Conservation (phyloP, 495 filamentous ascomycete species). For the Penicillium robsamsonii region DNA sequence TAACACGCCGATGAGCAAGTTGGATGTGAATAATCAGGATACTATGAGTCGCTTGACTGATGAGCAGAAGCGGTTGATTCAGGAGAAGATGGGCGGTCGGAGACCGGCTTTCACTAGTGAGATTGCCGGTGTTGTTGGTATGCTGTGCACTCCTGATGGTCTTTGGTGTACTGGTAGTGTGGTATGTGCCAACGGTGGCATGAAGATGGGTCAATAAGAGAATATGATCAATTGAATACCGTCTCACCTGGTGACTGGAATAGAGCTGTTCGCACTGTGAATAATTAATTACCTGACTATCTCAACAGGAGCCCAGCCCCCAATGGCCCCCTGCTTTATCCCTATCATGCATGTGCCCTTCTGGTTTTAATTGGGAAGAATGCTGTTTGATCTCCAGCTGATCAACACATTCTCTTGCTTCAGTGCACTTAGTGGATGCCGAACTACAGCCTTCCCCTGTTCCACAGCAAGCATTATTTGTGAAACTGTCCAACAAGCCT, state of each 20-base stretch:
- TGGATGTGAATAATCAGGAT: slow-evolving; percentile 40
- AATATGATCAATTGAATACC: background rate
- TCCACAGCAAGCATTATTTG: no score
- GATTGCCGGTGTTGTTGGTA: slow-evolving; percentile 81
- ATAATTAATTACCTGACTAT: background rate
- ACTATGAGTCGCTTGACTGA: slow-evolving; percentile 53
- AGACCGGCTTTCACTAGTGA: slow-evolving; percentile 69
- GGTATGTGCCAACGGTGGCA: slow-evolving; percentile 84
- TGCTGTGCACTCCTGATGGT: slow-evolving; percentile 72
- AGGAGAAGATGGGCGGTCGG: slow-evolving; percentile 61
- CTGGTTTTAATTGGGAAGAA: no score
- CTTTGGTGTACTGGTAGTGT: slow-evolving; percentile 83
- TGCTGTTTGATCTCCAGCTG: no score
- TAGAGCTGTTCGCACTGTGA: background rate
- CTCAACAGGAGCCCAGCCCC: no score
- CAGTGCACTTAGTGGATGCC: no score
- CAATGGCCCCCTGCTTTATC: no score
- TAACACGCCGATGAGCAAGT: slow-evolving; percentile 62
- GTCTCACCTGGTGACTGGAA: background rate
- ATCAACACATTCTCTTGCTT: no score
- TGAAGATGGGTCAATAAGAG: slow-evolving; percentile 40
- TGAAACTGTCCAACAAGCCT: no score
- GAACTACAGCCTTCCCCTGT: no score
- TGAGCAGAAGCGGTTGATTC: slow-evolving; percentile 57
- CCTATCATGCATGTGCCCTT: no score